Evolutionary conservation across 371 early-diverging fungal species (phyloP).

Genomic region (Homolaphlyctis polyrhiza): DNA sequence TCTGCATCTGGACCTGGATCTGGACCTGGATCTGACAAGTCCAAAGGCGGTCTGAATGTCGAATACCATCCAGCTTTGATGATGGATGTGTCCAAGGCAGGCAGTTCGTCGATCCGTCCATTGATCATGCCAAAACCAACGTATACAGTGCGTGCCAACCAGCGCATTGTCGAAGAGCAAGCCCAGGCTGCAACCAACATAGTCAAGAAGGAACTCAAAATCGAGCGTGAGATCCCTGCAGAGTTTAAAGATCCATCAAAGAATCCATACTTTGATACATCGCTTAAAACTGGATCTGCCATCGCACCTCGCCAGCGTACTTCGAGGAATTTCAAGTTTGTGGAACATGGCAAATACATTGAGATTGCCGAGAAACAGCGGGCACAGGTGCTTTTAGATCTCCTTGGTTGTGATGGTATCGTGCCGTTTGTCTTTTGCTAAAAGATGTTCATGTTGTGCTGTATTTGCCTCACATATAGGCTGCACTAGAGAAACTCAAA

Average conservation of each 20-base stretch:
- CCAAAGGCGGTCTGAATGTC: conserved; percentile 26
- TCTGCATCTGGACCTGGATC: too few species aligned
- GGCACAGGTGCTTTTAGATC: conserved; percentile 48
- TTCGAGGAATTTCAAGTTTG: conserved; percentile 59
- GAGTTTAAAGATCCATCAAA: conserved; percentile 60
- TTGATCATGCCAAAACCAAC: too few species aligned
- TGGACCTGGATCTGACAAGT: too few species aligned
- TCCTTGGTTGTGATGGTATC: not conserved
- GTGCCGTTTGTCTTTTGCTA: not conserved
- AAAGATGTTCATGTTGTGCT: not conserved
- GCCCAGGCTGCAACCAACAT: not conserved
- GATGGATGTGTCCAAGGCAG: conserved; percentile 7
- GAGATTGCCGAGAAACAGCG: conserved; percentile 76
- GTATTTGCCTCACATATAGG: conserved; percentile 19
- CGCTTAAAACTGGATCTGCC: conserved; percentile 47
- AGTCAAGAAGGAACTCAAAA: conserved; percentile 27
- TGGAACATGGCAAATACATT: conserved; percentile 74
- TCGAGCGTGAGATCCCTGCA: conserved; percentile 25
- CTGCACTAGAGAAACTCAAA: conserved; percentile 76
- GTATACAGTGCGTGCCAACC: conserved; percentile 54
- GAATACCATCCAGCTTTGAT: conserved; percentile 19
- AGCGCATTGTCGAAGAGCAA: conserved; percentile 20
- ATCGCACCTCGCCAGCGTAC: conserved; percentile 47
- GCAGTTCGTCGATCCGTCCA: too few species aligned
- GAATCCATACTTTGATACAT: conserved; percentile 85